These are phyloP conservation scores for Pythium periplocum DNA, from an alignment of 352 stramenopile genomes.

Conservation along the genomic window DNA sequence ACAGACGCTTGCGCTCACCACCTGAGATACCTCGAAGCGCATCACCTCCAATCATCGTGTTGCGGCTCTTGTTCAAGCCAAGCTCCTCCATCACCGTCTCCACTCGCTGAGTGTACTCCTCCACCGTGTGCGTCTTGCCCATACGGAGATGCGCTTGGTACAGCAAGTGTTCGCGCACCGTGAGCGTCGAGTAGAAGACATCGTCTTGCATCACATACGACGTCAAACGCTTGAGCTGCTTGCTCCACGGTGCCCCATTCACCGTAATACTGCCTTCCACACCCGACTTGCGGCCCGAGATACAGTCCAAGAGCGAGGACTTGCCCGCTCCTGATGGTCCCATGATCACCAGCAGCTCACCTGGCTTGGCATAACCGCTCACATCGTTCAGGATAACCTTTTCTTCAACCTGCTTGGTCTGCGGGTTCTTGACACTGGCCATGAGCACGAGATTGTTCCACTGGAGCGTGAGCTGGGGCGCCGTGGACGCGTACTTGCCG, in stretches of 20 bases:
- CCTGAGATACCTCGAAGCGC: slow-evolving; percentile 64
- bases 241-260: too few species aligned
- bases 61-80: slow-evolving; percentile 23
- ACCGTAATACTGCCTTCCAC: too few species aligned
- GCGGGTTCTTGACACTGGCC: slow-evolving; percentile 23
- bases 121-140: too few species aligned
- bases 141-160: too few species aligned
- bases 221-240: too few species aligned
- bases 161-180: too few species aligned
- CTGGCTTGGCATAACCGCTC: slow-evolving; percentile 21
- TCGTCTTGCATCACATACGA: too few species aligned
- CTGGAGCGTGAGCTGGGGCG: slow-evolving; percentile 17
- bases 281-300: too few species aligned
- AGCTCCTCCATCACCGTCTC: slow-evolving; percentile 33
- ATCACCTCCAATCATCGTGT: slow-evolving; percentile 54
- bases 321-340: too few species aligned
- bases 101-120: slow-evolving; percentile 7
- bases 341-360: too few species aligned
- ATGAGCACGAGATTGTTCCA: slow-evolving; percentile 28
- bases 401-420: slow-evolving; percentile 30
- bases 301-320: too few species aligned
- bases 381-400: slow-evolving; percentile 46
- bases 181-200: too few species aligned
- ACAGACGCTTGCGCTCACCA: slow-evolving; percentile 43
- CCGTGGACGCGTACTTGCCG: background rate